These are phyloP conservation scores for Colletotrichum abscissum DNA, from an alignment of 2,329 filamentous ascomycete genomes.

Conservation along the genomic window DNA sequence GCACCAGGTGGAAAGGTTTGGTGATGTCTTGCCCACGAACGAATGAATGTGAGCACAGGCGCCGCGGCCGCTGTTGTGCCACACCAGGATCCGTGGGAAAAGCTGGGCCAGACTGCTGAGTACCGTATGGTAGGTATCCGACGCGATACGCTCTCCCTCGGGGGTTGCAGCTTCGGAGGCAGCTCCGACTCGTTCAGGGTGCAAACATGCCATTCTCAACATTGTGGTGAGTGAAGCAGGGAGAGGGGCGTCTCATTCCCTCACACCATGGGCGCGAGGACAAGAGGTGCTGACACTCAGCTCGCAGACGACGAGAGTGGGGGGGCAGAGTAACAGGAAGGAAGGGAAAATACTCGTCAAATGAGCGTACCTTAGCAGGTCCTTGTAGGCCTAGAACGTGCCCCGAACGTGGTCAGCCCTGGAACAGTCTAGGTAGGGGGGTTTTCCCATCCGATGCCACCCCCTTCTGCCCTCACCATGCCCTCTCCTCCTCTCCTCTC, in stretches of 20 bases:
- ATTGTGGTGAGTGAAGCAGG: constrained; percentile 15
- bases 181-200: constrained; percentile 30
- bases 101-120: constrained; percentile 1
- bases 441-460: constrained; percentile 10
- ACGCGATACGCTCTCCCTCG: not conserved
- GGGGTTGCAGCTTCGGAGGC: constrained; percentile 23
- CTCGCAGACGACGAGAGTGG: constrained; percentile 1
- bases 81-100: constrained; percentile 7
- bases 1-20: not conserved
- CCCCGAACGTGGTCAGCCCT: constrained; percentile 34
- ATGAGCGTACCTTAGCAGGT: constrained; percentile 45
- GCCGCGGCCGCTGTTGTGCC: constrained; percentile 8
- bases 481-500: not conserved
- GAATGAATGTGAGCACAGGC: constrained; percentile 5
- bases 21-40: constrained; percentile 12
- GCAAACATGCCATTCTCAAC: constrained; percentile 29
- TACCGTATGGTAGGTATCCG: no score
- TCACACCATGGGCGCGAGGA: constrained; percentile 20
- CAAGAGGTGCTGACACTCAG: constrained; percentile 12
- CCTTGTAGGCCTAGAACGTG: constrained; percentile 50
- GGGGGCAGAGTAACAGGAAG: not conserved
- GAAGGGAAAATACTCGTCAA: constrained; percentile 27
- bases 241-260: constrained; percentile 10
- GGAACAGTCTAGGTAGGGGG: constrained; percentile 3
- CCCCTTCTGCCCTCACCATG: not conserved